phyloP scores from a whole-genome alignment of 2,329 filamentous ascomycete genomes.

The Monosporascus sp. region DNA sequence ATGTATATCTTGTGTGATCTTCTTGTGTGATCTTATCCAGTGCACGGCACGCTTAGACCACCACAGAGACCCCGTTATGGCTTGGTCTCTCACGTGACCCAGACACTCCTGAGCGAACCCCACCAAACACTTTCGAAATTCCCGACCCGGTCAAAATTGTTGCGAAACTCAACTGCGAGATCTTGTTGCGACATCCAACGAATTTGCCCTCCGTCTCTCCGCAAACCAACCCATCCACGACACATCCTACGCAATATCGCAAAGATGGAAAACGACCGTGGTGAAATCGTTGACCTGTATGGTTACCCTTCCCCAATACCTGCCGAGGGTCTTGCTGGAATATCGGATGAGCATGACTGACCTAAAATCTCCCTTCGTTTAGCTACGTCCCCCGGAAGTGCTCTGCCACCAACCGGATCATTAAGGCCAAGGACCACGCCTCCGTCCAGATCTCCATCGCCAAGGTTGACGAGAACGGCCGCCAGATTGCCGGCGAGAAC shows the following conservation, averaged over 20 bases:
- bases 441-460: slow-evolving; percentile 95
- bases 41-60: not conserved
- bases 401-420: slow-evolving; percentile 98
- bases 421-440: slow-evolving; percentile 99
- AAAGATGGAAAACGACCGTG: slow-evolving; percentile 99
- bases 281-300: slow-evolving; percentile 99
- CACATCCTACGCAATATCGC: slow-evolving; percentile 24
- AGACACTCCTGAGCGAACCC: not conserved
- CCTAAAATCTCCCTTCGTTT: slow-evolving; percentile 14
- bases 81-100: not conserved
- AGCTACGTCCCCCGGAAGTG: slow-evolving; percentile 99
- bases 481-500: slow-evolving; percentile 89
- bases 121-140: not conserved
- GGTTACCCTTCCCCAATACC: slow-evolving; percentile 29
- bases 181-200: not conserved
- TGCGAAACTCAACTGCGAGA: not conserved
- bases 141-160: not conserved
- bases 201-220: not conserved
- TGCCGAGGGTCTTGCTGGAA: not conserved
- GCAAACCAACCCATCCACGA: not conserved
- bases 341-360: not conserved
- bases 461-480: slow-evolving; percentile 99
- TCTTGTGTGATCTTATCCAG: not conserved
- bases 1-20: not conserved
- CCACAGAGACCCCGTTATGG: not conserved